A percentile compares a stretch with the other conserved stretches of the same genome.
Evolutionary conservation across 2,329 filamentous ascomycete genomes (phyloP).

Genomic region (Graphilbum fragrans): DNA sequence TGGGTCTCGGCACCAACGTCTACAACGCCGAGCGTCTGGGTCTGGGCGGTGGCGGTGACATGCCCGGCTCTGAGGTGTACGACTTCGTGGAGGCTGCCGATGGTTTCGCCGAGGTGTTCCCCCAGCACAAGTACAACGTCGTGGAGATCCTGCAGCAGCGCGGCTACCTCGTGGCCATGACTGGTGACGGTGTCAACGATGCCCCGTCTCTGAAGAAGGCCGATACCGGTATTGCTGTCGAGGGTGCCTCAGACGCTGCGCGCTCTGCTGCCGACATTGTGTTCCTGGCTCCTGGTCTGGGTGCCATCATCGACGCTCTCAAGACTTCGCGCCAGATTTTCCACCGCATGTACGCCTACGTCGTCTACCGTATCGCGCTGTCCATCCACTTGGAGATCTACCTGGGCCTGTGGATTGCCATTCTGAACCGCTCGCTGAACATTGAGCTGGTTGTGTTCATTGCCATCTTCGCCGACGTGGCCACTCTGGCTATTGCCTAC

Average conservation of each 20-base stretch:
- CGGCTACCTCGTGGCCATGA: slow-evolving; percentile 92
- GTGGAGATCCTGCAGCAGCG: slow-evolving; percentile 89
- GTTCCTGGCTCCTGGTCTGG: slow-evolving; percentile 82
- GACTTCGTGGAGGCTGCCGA: slow-evolving; percentile 93
- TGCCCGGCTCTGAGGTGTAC: slow-evolving; percentile 88
- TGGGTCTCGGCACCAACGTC: slow-evolving; percentile 84
- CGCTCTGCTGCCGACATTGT: slow-evolving; percentile 88
- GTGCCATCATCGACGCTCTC: slow-evolving; percentile 83
- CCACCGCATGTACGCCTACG: slow-evolving; percentile 94
- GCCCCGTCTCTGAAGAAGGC: slow-evolving; percentile 87
- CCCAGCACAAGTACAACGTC: slow-evolving; percentile 90
- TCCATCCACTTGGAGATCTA: slow-evolving; percentile 88
- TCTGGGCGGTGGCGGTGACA: slow-evolving; percentile 79
- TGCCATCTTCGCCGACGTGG: slow-evolving; percentile 88
- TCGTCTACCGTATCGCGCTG: slow-evolving; percentile 87
- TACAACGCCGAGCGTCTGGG: slow-evolving; percentile 90
- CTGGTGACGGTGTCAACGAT: slow-evolving; percentile 91
- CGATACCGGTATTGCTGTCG: slow-evolving; percentile 91
- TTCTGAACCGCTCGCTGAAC: slow-evolving; percentile 73
- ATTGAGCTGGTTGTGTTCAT: slow-evolving; percentile 86
- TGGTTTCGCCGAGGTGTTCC: slow-evolving; percentile 90
- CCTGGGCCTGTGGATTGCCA: slow-evolving; percentile 83
- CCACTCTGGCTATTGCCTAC: slow-evolving; percentile 84
- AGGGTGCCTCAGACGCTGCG: slow-evolving; percentile 83
- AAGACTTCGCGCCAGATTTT: slow-evolving; percentile 93